Base-by-base conservation (phyloP, 306 rosid genomes). In the Citrullus mucosospermus region DNA sequence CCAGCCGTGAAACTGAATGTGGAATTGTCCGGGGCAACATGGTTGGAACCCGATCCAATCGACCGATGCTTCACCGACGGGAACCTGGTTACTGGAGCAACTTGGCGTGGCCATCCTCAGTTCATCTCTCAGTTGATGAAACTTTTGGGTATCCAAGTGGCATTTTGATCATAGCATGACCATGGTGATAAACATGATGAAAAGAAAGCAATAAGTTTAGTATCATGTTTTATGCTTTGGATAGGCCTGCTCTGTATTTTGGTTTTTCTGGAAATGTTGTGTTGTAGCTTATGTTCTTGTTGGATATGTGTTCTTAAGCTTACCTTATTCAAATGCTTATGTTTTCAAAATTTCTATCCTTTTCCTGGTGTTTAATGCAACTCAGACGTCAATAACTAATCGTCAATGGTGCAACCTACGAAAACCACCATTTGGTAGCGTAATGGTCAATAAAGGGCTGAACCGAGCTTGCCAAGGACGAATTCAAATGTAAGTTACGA, bases 11-110 rank as follows among this genome's bases (percentile, higher is more conserved):
- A 87, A 87, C 92, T 95, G 59, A 83, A 91, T 36, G 92, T 95
- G 62, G 89, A 86, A 50, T 75, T 92, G 14, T 5, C 88, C 14
- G 96, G 97, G 34, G 98, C 91, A 15, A 85, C 87, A 38, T 95
- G 97, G 97, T 43, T 88, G 86, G 98, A 95, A 82, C 97, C 97
- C 2, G 85, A 89, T n/a, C 98, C 93, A 28, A 91, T 91, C 53
- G 68, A 91, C 76, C 89, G 93, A 16, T 92, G 96, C 84, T 87
- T 95, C 89, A 92, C 96, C 0, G 96, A 95, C 53, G 91, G 90
- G 48, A 95, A 95, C 81, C 78, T 92, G 79, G 96, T 95, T 20
- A 92, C 96, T 0, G 98, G 96, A 81, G 97, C 97, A 36, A 91
- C 93, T 10, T 91, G 97, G 98, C 88, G 85, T 1, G 91, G 95